Evolutionary conservation across 2,329 filamentous ascomycete genomes (phyloP).

Genomic region (Leptographium flavum): DNA sequence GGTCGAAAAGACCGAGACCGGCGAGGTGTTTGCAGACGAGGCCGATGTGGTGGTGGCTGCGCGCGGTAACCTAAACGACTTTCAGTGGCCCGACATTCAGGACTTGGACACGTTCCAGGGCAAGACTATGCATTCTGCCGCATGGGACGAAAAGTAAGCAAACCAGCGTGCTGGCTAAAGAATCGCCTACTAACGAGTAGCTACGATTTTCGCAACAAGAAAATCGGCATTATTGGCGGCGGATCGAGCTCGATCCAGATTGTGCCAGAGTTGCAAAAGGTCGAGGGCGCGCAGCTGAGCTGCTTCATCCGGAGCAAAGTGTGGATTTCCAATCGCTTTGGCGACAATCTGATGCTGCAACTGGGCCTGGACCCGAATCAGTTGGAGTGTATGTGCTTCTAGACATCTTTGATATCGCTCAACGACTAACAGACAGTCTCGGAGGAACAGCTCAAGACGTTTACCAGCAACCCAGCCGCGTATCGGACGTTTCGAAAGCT

Average conservation of each 20-base stretch:
- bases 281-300: constrained; percentile 24
- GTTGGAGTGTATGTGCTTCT: constrained; percentile 21
- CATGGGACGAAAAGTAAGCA: constrained; percentile 10
- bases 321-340: constrained; percentile 34
- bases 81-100: neutral
- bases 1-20: neutral
- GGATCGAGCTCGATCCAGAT: constrained; percentile 40
- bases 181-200: constrained; percentile 15
- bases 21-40: neutral
- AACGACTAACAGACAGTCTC: constrained; percentile 17
- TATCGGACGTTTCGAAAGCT: constrained; percentile 27
- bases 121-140: neutral
- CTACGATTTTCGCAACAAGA: constrained; percentile 32
- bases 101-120: neutral
- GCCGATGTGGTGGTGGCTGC: neutral
- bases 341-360: constrained; percentile 27
- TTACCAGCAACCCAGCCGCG: constrained; percentile 22
- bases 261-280: constrained; percentile 30
- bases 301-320: constrained; percentile 34
- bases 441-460: constrained; percentile 21
- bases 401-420: neutral
- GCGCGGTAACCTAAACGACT: neutral
- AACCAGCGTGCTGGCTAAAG: too few species aligned
- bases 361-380: constrained; percentile 25
- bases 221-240: constrained; percentile 35